Base-by-base conservation (phyloP, 2,329 filamentous ascomycete species). In the Fusarium albidum region DNA sequence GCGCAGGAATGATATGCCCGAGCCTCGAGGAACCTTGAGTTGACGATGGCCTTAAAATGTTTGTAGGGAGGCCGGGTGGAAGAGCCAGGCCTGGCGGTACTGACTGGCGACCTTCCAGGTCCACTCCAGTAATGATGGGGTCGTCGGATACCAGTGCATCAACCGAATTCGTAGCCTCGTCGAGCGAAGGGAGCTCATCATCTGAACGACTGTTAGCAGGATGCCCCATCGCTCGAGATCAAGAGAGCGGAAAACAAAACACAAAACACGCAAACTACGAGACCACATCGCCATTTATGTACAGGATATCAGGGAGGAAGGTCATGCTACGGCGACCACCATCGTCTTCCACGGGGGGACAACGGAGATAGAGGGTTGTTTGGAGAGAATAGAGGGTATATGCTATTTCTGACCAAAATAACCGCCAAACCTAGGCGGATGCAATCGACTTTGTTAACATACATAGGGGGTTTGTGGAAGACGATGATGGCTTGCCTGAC, bases 401-500 rank as follows among this genome's bases (percentile, higher is more conserved):
- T 73, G 69, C 67, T 76, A 73, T 75, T 77, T 77, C 69, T 73
- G 71, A 74, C 71, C 72, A 71, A 69, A 65, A 64, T 67, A 66
- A 67, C 69, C 68, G 66, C 67, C 65, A 63, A 59, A 52, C 66
- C 57, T 66, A 59, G 59, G 67, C 64, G 70, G 60, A 63, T 66
- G 63, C 58, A 63, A 64, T 69, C 61, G 69, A 71, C 53, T 66
- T 63, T 71, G 74, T 86, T 87, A 87, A 87, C 84, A 80, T 88
- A 88, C 85, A 88, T 84, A 74, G 77, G 75, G 75, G 69, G 68
- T 71, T 76, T 75, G 77, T 81, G 79, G 83, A 87, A 85, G 84
- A 87, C 83, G 84, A 87, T 85, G 84, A 85, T 85, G 82, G 83
- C 83, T 82, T 84, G 83, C 82, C 82, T 84, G 80, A 78, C 76